phyloP scores from a whole-genome alignment of 1,284 basidiomycete genomes.

The Leccinum solheimii region DNA sequence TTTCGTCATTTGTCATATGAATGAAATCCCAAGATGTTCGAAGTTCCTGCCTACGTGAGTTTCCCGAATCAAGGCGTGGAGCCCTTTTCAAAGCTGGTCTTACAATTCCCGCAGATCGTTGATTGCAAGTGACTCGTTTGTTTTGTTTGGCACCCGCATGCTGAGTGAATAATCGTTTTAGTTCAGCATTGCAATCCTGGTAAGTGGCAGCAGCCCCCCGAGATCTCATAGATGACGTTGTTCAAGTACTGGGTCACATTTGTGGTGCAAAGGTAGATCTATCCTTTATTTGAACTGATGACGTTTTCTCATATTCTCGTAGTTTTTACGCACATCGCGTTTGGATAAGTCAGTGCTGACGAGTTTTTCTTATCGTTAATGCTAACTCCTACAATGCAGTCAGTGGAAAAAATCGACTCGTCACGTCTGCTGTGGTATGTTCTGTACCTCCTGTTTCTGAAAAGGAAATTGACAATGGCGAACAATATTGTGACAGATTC shows the following conservation, averaged over 20 bases:
- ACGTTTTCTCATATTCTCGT: background rate
- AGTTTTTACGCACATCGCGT: constrained; percentile 31
- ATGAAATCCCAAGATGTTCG: background rate
- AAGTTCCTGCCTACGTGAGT: constrained; percentile 17
- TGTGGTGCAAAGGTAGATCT: constrained; percentile 18
- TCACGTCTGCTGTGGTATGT: constrained; percentile 24
- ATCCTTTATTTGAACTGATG: background rate
- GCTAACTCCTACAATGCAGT: constrained; percentile 13
- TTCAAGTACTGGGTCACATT: constrained; percentile 21
- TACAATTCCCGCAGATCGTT: constrained; percentile 1
- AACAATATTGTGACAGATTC: constrained; percentile 4
- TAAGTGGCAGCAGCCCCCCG: constrained; percentile 1
- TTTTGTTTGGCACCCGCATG: background rate
- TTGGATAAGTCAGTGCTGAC: constrained; percentile 27
- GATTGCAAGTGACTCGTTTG: constrained; percentile 7
- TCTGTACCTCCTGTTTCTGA: background rate
- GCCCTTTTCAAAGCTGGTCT: background rate
- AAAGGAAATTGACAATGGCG: background rate
- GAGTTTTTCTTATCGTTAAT: background rate
- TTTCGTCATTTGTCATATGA: constrained; percentile 14
- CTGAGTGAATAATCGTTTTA: constrained; percentile 2
- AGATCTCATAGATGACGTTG: background rate
- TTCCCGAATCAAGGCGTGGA: too few relatives aligned
- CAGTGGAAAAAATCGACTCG: constrained; percentile 19
- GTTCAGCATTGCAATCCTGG: background rate